A percentile compares a stretch with the other conserved stretches of the same genome.
Evolutionary conservation across 2,329 filamentous ascomycete genomes (phyloP).

Genomic region (Torrubiellomyces zombiae): DNA sequence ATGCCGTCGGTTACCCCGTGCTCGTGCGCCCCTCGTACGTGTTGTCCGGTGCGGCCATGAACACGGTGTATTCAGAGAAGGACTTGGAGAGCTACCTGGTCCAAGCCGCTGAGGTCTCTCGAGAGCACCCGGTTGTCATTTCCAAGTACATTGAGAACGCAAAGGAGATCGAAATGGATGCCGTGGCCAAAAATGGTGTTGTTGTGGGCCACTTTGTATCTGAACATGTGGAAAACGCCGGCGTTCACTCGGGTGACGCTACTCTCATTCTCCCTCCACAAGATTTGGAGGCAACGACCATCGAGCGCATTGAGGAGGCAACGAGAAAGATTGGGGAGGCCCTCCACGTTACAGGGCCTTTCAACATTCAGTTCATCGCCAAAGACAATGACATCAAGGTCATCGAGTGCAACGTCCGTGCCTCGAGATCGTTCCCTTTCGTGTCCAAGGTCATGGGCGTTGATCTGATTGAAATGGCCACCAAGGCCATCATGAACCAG

Average conservation of each 20-base stretch:
- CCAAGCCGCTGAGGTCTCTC: conserved; percentile 84
- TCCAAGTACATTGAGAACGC: conserved; percentile 99
- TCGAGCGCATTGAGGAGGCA: conserved; percentile 81
- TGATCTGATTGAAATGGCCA: conserved; percentile 95
- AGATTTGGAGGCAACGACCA: conserved; percentile 78
- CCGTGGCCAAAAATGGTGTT: conserved; percentile 75
- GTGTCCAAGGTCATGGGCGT: conserved; percentile 98
- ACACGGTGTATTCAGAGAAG: conserved; percentile 93
- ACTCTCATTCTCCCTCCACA: conserved; percentile 90
- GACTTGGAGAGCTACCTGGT: conserved; percentile 78
- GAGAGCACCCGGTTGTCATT: conserved; percentile 92
- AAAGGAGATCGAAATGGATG: conserved; percentile 99
- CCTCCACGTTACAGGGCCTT: conserved; percentile 88
- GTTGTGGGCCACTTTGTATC: conserved; percentile 95
- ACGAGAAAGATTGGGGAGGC: conserved; percentile 90
- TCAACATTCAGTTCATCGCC: conserved; percentile 98
- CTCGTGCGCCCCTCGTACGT: conserved; percentile 94
- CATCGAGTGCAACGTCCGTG: conserved; percentile 96
- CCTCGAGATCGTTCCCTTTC: conserved; percentile 92
- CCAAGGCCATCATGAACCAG: conserved; percentile 82
- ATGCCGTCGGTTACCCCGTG: conserved; percentile 80
- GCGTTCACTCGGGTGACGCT: conserved; percentile 95
- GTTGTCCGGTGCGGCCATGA: conserved; percentile 94
- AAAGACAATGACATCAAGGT: conserved; percentile 99
- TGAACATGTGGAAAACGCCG: conserved; percentile 96